phyloP scores from a whole-genome alignment of 2,329 filamentous ascomycete genomes.

The Fonsecaea multimorphosa region DNA sequence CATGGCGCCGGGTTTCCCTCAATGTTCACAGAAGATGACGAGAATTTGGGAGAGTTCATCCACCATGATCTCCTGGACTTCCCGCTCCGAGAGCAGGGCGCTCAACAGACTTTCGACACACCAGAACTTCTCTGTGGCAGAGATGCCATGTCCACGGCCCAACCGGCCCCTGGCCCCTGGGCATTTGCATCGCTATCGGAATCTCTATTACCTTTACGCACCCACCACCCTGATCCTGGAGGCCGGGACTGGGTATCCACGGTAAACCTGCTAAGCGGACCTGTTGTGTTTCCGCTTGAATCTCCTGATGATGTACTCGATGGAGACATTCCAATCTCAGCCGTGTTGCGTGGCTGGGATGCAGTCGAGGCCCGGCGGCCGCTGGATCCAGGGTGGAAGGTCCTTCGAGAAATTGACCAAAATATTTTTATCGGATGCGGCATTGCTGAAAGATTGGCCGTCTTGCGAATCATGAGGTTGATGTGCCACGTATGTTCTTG shows the following conservation, averaged over 20 bases:
- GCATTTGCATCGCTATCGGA: neutral
- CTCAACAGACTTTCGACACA: neutral
- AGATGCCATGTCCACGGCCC: neutral
- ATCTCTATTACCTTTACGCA: neutral
- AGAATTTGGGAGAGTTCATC: neutral
- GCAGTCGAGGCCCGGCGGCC: conserved; percentile 15
- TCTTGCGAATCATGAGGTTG: conserved; percentile 14
- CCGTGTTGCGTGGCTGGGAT: conserved; percentile 23
- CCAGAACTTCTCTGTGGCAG: neutral
- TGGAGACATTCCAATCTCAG: conserved; percentile 26
- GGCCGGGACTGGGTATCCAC: conserved; percentile 1
- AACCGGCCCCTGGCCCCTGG: neutral
- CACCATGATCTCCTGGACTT: conserved; percentile 1
- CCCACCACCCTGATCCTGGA: neutral
- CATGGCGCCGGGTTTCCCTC: neutral
- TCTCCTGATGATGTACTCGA: conserved; percentile 7
- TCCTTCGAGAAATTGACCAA: conserved; percentile 24
- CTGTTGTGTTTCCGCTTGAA: neutral
- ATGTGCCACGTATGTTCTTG: neutral
- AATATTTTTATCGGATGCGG: conserved; percentile 16
- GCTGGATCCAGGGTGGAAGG: conserved; percentile 27
- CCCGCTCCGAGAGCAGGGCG: neutral
- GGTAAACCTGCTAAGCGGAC: neutral
- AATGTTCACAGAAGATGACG: neutral
- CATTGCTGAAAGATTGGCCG: conserved; percentile 14